Conservation (phyloP, 116 monocot genomes). For the Trichopus zeylanicus region DNA sequence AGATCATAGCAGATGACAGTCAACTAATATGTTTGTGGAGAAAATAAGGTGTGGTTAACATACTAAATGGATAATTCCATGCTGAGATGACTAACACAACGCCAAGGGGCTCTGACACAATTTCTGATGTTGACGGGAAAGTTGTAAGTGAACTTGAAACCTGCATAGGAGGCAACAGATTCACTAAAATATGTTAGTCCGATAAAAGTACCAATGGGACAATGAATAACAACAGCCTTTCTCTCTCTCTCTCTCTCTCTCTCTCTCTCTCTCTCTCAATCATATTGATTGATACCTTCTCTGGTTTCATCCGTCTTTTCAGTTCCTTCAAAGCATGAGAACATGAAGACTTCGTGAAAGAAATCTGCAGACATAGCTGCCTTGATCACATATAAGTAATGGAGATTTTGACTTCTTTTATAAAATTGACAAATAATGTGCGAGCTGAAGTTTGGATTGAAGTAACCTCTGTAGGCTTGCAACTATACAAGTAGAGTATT, state of each 20-base stretch:
- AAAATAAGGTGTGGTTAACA: conserved; percentile 1
- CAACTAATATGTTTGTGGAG: not conserved
- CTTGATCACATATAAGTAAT: not conserved
- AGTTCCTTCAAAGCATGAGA: conserved; percentile 28
- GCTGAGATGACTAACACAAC: conserved; percentile 76
- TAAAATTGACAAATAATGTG: no score
- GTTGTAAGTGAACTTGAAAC: conserved; percentile 35
- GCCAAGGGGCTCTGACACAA: conserved; percentile 76
- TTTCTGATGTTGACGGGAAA: conserved; percentile 48
- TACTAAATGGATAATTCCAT: conserved; percentile 84
- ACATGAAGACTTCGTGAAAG: conserved; percentile 25
- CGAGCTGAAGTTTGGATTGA: no score
- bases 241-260: no score
- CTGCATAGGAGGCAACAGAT: conserved; percentile 21
- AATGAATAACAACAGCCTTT: no score
- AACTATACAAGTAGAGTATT: no score
- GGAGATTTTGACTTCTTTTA: no score
- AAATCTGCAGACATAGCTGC: conserved; percentile 34
- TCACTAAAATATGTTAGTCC: no score
- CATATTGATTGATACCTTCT: conserved; percentile 33
- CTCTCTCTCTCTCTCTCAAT: not conserved
- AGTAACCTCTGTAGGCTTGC: no score
- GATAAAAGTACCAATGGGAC: no score
- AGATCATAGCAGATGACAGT: no score
- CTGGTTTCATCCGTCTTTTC: conserved; percentile 62